Conservation (phyloP, 257 asterid species). For the Solanum paucissectum region DNA sequence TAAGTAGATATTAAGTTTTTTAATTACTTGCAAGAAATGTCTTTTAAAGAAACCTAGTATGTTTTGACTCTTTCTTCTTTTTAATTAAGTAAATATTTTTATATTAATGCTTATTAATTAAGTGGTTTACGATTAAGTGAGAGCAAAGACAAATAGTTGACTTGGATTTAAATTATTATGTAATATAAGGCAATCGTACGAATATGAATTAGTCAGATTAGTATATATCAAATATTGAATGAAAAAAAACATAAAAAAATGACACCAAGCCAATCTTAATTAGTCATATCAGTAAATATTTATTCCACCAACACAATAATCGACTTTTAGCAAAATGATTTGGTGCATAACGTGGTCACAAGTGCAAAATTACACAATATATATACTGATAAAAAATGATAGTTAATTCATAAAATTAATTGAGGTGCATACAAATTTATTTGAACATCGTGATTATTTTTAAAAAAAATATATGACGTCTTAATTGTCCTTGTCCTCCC, state of each 20-base stretch:
- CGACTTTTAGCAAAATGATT: too few species aligned
- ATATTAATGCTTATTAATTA: not conserved
- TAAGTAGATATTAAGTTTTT: not conserved
- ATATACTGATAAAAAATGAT: not conserved
- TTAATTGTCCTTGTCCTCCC: not conserved
- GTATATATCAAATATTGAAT: not conserved
- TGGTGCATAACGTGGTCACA: not conserved
- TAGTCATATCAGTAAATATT: too few species aligned
- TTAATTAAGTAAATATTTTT: not conserved
- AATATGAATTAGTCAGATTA: fast-evolving
- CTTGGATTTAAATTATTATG: not conserved
- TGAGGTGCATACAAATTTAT: too few species aligned
- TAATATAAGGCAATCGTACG: not conserved
- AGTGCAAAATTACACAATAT: not conserved
- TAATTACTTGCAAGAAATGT: not conserved
- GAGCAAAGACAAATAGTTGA: not conserved
- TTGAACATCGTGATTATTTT: too few species aligned
- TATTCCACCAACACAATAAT: not conserved
- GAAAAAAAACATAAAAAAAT: not conserved
- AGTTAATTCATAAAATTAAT: too few species aligned
- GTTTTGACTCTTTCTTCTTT: not conserved
- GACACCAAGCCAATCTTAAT: not conserved
- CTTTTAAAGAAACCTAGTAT: not conserved
- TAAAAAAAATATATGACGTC: not conserved
- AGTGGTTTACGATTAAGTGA: not conserved